These are phyloP conservation scores for Setaria italica DNA, from an alignment of 202 grass and related monocot species.

Conservation along the genomic window DNA sequence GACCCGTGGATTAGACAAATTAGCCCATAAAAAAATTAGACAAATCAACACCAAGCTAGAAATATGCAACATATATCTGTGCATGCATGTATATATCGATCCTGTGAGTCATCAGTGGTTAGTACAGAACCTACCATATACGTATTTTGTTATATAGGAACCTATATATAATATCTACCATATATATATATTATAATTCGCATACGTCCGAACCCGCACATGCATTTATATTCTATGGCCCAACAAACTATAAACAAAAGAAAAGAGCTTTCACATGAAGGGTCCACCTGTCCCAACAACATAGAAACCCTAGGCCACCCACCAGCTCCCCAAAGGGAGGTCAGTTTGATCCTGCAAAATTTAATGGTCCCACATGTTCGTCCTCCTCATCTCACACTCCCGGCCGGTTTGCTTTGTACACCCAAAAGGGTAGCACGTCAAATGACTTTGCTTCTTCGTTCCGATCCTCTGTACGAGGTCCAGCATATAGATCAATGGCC, in stretches of 20 bases:
- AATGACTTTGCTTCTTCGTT: not conserved
- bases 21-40: too few relatives aligned
- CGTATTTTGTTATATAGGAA: not conserved
- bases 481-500: not conserved
- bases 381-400: not conserved
- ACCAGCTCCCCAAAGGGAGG: conserved; percentile 44
- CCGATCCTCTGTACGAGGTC: not conserved
- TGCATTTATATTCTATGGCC: conserved; percentile 43
- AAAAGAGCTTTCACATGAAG: conserved; percentile 39
- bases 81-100: not conserved
- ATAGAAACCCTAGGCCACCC: conserved; percentile 36
- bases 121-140: conserved; percentile 36
- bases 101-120: conserved; percentile 32
- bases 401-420: conserved; percentile 10
- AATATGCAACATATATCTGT: not conserved
- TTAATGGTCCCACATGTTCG: conserved; percentile 11
- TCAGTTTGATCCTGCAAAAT: conserved; percentile 41
- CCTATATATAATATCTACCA: not conserved
- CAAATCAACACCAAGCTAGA: too few relatives aligned
- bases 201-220: conserved; percentile 44
- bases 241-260: not conserved
- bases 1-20: conserved; percentile 39
- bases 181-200: not conserved
- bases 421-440: conserved; percentile 23
- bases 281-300: conserved; percentile 41